A percentile compares a stretch with the other conserved stretches of the same genome.
phyloP scores from a whole-genome alignment of 2,329 filamentous ascomycete species.

The Zopfia rhizophila region DNA sequence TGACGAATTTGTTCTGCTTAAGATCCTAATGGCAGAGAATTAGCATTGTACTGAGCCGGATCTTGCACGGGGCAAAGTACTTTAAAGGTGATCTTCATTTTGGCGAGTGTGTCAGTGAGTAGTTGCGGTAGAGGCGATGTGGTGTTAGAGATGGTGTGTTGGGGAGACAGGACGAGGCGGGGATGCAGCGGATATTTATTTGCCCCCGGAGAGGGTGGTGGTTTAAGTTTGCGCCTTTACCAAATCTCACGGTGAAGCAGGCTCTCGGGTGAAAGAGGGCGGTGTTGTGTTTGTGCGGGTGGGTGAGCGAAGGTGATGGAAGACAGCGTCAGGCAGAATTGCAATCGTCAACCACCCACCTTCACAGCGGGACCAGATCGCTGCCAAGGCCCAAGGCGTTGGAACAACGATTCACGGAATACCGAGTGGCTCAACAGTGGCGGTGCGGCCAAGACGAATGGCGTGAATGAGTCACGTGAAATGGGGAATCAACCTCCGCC shows the following conservation, averaged over 20 bases:
- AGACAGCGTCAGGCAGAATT: conserved; percentile 32
- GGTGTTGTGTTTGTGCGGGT: conserved; percentile 17
- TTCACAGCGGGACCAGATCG: background rate
- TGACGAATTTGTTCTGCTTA: conserved; percentile 97
- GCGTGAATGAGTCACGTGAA: too few species aligned
- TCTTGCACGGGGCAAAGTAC: conserved; percentile 52
- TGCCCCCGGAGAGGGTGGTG: conserved; percentile 21
- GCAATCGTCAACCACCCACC: conserved; percentile 12
- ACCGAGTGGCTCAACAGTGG: conserved; percentile 6
- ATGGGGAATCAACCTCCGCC: background rate
- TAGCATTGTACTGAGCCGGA: conserved; percentile 24
- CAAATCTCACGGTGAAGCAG: conserved; percentile 12
- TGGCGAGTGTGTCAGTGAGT: conserved; percentile 33
- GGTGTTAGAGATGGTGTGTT: conserved; percentile 19
- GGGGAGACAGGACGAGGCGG: conserved; percentile 31
- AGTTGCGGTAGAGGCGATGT: conserved; percentile 17
- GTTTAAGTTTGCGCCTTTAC: conserved; percentile 6
- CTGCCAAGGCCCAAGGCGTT: background rate
- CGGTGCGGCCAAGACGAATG: too few species aligned
- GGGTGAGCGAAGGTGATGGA: conserved; percentile 34
- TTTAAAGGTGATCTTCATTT: conserved; percentile 79
- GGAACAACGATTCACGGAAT: background rate
- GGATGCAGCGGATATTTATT: conserved; percentile 27
- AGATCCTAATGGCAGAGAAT: conserved; percentile 75
- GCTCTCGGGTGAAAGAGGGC: conserved; percentile 8